Evolutionary conservation across 305 asterid species (phyloP), one percentile per base, ranked within the genome.

Genomic region (Euphrasia arctica): DNA sequence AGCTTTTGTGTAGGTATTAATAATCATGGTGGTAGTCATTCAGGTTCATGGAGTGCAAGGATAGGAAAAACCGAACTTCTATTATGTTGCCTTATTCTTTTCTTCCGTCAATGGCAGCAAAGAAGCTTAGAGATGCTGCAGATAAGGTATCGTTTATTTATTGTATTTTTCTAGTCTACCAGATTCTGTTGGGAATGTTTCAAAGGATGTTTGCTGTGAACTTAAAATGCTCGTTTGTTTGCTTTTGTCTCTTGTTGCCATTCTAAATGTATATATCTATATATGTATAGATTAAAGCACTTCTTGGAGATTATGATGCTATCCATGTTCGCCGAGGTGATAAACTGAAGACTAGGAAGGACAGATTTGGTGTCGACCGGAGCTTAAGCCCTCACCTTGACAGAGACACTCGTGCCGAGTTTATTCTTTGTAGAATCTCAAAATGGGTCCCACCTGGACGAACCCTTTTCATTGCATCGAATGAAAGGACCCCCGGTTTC

Each of bases 11-110:
- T 86, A 82, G 86, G 83, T 86, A 81, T 81, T 83, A 80, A 90
- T 82, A 80, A 22, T 52, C 58, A 15, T 22, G 58, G 58, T 51
- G 29, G 77, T 84, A 78, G 79, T 84, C 83, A 67, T 84, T 86
- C 95, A 93, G 98, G 98, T 93, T 93, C 82, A 80, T 73, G 83
- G 97, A 93, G 76, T 90, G 99, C 91, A 93, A 86, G 84, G 93
- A 93, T 79, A 86, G 97, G 62, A 86, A 83, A 66, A 81, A 88
- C 69, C 95, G 55, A 60, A 85, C 88, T 68, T 75, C 95, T 66
- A 65, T 88, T 70, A 58, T 77, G 77, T 78, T 93, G 82, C 89
- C 99, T 12, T 80, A 80, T 80, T 93, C 95, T 10, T 90, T 93
- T 83, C 95, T 93, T 80, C 97, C 99, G 72, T 82, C 91, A 73